Evolutionary conservation across 2,329 filamentous ascomycete genomes (phyloP).

Genomic region (Dactylellina leptospora): DNA sequence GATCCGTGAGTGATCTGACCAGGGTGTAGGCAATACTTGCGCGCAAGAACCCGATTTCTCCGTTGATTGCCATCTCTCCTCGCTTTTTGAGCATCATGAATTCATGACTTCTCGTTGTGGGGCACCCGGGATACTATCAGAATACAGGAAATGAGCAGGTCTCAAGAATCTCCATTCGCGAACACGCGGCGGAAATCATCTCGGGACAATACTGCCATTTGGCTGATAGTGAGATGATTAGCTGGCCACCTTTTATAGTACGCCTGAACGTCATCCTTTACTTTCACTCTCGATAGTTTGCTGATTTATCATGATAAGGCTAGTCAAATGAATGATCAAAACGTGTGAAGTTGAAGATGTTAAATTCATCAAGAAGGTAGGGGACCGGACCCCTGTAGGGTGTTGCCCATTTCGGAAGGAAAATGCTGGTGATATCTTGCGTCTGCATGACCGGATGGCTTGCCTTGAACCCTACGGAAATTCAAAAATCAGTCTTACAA

Average conservation of each 20-base stretch:
- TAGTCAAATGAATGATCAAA: not conserved
- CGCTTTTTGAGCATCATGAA: not conserved
- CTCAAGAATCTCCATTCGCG: too few species aligned
- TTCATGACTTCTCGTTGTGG: not conserved
- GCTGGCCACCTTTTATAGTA: too few species aligned
- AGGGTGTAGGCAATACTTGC: conserved; percentile 17
- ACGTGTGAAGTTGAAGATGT: conserved; percentile 5
- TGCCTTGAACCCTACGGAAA: conserved; percentile 42
- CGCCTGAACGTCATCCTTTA: too few species aligned
- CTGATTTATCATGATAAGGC: too few species aligned
- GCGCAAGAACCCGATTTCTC: conserved; percentile 49
- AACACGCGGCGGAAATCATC: too few species aligned
- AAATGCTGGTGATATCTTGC: conserved; percentile 27
- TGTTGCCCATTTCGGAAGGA: conserved; percentile 44
- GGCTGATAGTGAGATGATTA: too few species aligned
- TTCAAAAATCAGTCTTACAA: conserved; percentile 7
- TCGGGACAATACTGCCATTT: too few species aligned
- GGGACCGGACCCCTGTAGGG: conserved; percentile 4
- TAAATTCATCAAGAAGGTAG: conserved; percentile 26
- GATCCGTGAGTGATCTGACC: conserved; percentile 30
- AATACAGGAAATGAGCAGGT: too few species aligned
- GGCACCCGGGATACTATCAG: too few species aligned
- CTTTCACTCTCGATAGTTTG: too few species aligned
- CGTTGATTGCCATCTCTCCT: conserved; percentile 19
- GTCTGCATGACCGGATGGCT: conserved; percentile 47